Conservation (phyloP, 768 basidiomycete species). For the Boletus sensibilis region DNA sequence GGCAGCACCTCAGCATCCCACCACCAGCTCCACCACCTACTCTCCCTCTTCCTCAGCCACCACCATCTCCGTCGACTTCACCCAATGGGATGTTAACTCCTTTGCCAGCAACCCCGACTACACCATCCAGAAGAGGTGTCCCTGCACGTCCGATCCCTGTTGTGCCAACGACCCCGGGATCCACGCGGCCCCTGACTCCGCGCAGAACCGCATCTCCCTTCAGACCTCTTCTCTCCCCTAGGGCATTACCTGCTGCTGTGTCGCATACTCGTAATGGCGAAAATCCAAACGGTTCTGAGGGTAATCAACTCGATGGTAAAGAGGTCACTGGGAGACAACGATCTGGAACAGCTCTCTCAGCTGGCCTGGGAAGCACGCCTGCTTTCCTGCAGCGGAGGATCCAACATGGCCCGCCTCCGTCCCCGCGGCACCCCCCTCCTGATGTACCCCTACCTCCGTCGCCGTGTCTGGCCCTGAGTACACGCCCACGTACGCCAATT, state of each 20-base stretch:
- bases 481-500: slow-evolving; percentile 12
- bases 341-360: slow-evolving; percentile 6
- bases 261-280: slow-evolving; percentile 3
- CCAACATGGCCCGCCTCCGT: slow-evolving; percentile 24
- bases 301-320: slow-evolving; percentile 9
- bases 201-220: slow-evolving; percentile 21
- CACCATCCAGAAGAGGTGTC: slow-evolving; percentile 9
- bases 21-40: slow-evolving; percentile 34
- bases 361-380: slow-evolving; percentile 14
- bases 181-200: slow-evolving; percentile 17
- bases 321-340: slow-evolving; percentile 15
- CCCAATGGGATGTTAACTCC: not conserved
- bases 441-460: slow-evolving; percentile 32
- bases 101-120: not conserved
- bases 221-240: slow-evolving; percentile 23
- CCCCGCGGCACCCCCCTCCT: slow-evolving; percentile 29
- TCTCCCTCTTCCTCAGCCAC: slow-evolving; percentile 31
- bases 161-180: slow-evolving; percentile 4
- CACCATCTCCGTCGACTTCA: slow-evolving; percentile 15
- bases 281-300: not conserved
- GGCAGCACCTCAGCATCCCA: slow-evolving; percentile 29
- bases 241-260: not conserved
- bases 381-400: slow-evolving; percentile 33
- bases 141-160: slow-evolving; percentile 19
- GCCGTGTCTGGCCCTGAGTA: slow-evolving; percentile 4